A percentile compares a stretch with the other conserved stretches of the same genome.
Evolutionary conservation across 2,329 filamentous ascomycete species (phyloP).

Genomic region (Sporothrix variecibatus): DNA sequence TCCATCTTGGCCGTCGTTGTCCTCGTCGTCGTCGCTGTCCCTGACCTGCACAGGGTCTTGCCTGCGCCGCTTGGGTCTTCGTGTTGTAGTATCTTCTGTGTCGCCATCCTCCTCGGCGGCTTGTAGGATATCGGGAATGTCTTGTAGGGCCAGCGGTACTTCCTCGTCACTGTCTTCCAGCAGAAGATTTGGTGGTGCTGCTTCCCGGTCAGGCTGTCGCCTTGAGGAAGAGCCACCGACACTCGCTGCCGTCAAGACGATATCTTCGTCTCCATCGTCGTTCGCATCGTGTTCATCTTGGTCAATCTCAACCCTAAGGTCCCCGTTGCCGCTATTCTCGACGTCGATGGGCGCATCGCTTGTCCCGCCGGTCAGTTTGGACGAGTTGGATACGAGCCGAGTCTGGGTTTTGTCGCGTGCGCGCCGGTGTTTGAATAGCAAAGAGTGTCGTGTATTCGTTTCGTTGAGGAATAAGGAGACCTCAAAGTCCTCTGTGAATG

Average conservation of each 20-base stretch:
- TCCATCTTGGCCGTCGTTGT: constrained; percentile 27
- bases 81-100: background rate
- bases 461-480: constrained; percentile 93
- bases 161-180: constrained; percentile 35
- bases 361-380: constrained; percentile 59
- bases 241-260: constrained; percentile 43
- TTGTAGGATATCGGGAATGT: constrained; percentile 32
- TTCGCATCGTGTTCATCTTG: constrained; percentile 45
- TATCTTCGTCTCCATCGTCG: constrained; percentile 56
- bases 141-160: background rate
- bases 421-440: constrained; percentile 82
- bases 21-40: constrained; percentile 3
- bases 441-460: constrained; percentile 77
- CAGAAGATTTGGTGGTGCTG: constrained; percentile 57
- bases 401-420: constrained; percentile 62
- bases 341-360: constrained; percentile 57
- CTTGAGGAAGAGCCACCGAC: background rate
- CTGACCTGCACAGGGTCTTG: constrained; percentile 26
- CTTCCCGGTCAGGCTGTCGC: background rate
- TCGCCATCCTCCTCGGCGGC: constrained; percentile 38
- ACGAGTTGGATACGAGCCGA: constrained; percentile 62
- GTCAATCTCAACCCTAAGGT: constrained; percentile 10
- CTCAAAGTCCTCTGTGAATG: constrained; percentile 75
- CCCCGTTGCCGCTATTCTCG: constrained; percentile 39
- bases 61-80: background rate